These are phyloP conservation scores for Leccinum aurantiacum DNA, from an alignment of 768 basidiomycete species.

Conservation along the genomic window DNA sequence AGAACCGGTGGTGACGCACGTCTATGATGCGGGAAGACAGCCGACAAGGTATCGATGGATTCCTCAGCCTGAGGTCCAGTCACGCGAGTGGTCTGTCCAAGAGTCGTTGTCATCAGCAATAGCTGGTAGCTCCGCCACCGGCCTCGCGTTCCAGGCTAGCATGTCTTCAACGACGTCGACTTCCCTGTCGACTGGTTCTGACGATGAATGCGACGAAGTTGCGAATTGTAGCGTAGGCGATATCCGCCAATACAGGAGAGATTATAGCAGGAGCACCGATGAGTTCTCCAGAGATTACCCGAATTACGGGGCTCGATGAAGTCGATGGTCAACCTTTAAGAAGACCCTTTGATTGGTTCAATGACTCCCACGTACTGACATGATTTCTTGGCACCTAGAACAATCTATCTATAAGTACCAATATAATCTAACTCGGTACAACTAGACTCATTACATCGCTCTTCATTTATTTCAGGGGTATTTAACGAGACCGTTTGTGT, in stretches of 20 bases:
- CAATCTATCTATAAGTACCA: background rate
- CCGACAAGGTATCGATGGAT: slow-evolving; percentile 43
- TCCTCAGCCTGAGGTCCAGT: slow-evolving; percentile 38
- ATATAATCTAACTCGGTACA: slow-evolving; percentile 15
- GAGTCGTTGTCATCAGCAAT: slow-evolving; percentile 7
- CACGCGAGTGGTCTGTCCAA: slow-evolving; percentile 30
- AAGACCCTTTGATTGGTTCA: background rate
- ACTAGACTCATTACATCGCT: slow-evolving; percentile 6
- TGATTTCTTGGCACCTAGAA: slow-evolving; percentile 17
- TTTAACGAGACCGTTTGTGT: slow-evolving; percentile 18
- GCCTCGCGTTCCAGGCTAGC: slow-evolving; percentile 36
- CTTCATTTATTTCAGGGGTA: slow-evolving; percentile 15
- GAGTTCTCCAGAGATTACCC: slow-evolving; percentile 18
- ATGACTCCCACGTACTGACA: slow-evolving; percentile 4
- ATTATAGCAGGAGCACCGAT: slow-evolving; percentile 16
- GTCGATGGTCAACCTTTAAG: background rate
- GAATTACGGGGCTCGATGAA: slow-evolving; percentile 3
- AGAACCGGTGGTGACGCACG: slow-evolving; percentile 45
- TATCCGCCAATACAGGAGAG: slow-evolving; percentile 33
- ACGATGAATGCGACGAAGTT: slow-evolving; percentile 37
- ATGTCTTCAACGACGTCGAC: slow-evolving; percentile 39
- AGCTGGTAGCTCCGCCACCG: slow-evolving; percentile 25
- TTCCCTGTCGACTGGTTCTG: slow-evolving; percentile 30
- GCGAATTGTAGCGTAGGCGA: slow-evolving; percentile 30
- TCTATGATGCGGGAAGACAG: slow-evolving; percentile 38